Percentiles rank a stretch among this genome's conserved stretches.
Conservation (phyloP, 495 filamentous ascomycete genomes). For the Aspergillus campestris region DNA sequence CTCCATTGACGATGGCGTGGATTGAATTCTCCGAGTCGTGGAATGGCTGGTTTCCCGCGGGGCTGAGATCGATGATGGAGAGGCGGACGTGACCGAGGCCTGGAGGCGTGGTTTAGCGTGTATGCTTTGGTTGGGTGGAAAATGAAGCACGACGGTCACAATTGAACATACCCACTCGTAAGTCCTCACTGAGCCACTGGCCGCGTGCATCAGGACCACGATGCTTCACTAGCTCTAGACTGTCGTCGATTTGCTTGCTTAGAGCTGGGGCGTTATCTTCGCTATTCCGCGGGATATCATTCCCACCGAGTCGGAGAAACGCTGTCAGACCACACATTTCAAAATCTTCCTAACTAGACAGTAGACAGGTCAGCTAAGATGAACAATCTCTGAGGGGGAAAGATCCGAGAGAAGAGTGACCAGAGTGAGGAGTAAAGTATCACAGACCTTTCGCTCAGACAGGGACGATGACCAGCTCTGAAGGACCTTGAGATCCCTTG, state of each 20-base stretch:
- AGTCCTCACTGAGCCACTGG: conserved; percentile 36
- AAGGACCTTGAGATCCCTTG: too few species aligned
- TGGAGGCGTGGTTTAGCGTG: neutral
- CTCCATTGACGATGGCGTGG: conserved; percentile 48
- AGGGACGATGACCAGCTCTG: too few species aligned
- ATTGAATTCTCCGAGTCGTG: conserved; percentile 26
- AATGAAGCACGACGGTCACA: neutral
- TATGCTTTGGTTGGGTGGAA: neutral
- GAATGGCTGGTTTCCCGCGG: conserved; percentile 39
- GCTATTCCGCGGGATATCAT: neutral
- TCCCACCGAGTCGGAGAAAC: neutral
- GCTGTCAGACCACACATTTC: conserved; percentile 2
- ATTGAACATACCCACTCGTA: conserved; percentile 20
- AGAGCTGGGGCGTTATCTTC: neutral
- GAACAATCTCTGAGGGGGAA: too few species aligned
- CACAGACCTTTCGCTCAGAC: too few species aligned
- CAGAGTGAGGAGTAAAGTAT: too few species aligned
- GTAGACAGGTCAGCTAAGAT: too few species aligned
- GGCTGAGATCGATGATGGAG: conserved; percentile 43
- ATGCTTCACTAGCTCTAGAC: conserved; percentile 34
- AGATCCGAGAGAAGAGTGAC: too few species aligned
- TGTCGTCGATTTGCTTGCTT: conserved; percentile 6
- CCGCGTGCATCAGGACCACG: conserved; percentile 40
- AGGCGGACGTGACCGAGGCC: conserved; percentile 39
- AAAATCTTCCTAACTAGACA: too few species aligned